A percentile compares a stretch with the other conserved stretches of the same genome.
phyloP scores from a whole-genome alignment of 192 early-diverging fungal genomes.

The Phycomyces blakesleeanus region DNA sequence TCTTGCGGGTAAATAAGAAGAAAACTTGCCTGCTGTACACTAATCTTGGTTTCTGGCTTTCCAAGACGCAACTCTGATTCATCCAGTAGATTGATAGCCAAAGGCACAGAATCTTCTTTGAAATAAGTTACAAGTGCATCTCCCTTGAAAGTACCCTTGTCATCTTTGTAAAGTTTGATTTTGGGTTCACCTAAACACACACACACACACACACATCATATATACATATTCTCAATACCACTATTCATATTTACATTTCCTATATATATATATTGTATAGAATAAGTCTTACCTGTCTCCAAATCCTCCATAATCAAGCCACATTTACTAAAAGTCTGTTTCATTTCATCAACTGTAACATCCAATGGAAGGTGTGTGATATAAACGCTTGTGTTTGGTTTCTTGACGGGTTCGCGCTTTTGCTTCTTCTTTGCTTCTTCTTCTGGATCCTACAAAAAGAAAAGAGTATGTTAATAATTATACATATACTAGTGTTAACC shows the following conservation, averaged over 20 bases:
- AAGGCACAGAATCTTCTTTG: constrained; percentile 82
- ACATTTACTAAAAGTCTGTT: constrained; percentile 66
- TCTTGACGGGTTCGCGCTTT: constrained; percentile 47
- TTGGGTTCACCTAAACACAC: constrained; percentile 64
- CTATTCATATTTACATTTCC: too few species aligned
- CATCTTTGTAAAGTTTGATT: constrained; percentile 86
- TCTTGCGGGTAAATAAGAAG: too few species aligned
- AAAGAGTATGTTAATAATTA: too few species aligned
- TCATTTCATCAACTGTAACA: constrained; percentile 75
- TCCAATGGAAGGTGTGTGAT: constrained; percentile 81
- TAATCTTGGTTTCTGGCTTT: constrained; percentile 54
- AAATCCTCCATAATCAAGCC: constrained; percentile 82
- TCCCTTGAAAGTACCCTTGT: constrained; percentile 70
- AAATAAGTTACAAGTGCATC: constrained; percentile 92
- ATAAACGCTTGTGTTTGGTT: constrained; percentile 80
- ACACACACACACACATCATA: background rate
- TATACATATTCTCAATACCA: too few species aligned
- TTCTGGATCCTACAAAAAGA: background rate
- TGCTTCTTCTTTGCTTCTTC: constrained; percentile 40
- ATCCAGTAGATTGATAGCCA: constrained; percentile 84
- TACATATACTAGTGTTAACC: too few species aligned
- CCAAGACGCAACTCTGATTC: constrained; percentile 78
- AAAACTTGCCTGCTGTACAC: constrained; percentile 62
- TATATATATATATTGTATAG: background rate
- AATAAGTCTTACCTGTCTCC: constrained; percentile 17